A percentile compares a stretch with the other conserved stretches of the same genome.
Evolutionary conservation across 108 stramenopile species (phyloP).

Genomic region (Cyclotella cryptica): DNA sequence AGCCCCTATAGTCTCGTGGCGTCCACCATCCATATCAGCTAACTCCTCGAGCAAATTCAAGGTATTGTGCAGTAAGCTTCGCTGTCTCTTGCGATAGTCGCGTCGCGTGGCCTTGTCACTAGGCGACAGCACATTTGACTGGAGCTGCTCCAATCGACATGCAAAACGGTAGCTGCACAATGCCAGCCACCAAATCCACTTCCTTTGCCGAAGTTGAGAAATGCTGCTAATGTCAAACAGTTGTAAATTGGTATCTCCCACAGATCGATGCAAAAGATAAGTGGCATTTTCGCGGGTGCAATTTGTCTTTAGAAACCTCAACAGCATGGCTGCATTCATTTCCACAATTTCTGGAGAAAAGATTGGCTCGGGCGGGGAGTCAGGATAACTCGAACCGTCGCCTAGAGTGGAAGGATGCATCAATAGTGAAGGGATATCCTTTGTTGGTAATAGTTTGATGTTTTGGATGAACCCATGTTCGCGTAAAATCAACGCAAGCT

Average conservation of each 20-base stretch:
- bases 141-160: conserved; percentile 70
- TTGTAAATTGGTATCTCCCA: conserved; percentile 77
- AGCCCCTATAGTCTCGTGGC: conserved; percentile 82
- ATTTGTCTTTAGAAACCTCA: conserved; percentile 83
- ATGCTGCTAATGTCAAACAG: conserved; percentile 84
- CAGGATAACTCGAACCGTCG: conserved; percentile 15
- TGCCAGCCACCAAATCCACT: conserved; percentile 91
- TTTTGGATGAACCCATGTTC: conserved; percentile 86
- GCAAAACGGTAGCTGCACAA: conserved; percentile 88
- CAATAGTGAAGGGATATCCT: conserved; percentile 78
- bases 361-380: conserved; percentile 33
- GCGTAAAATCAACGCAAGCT: conserved; percentile 79
- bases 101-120: conserved; percentile 42
- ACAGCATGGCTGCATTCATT: conserved; percentile 84
- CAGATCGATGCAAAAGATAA: conserved; percentile 71
- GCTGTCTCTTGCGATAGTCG: conserved; percentile 78
- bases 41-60: conserved; percentile 79
- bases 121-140: conserved; percentile 31
- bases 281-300: conserved; percentile 84
- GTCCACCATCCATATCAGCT: conserved; percentile 82
- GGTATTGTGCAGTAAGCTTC: conserved; percentile 75
- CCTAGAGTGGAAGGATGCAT: conserved; percentile 76
- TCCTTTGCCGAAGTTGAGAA: conserved; percentile 74
- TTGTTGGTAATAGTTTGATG: conserved; percentile 76
- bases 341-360: conserved; percentile 88